A percentile compares a stretch with the other conserved stretches of the same genome.
phyloP scores from a whole-genome alignment of 1,284 basidiomycete genomes.

The Athelia sp. region DNA sequence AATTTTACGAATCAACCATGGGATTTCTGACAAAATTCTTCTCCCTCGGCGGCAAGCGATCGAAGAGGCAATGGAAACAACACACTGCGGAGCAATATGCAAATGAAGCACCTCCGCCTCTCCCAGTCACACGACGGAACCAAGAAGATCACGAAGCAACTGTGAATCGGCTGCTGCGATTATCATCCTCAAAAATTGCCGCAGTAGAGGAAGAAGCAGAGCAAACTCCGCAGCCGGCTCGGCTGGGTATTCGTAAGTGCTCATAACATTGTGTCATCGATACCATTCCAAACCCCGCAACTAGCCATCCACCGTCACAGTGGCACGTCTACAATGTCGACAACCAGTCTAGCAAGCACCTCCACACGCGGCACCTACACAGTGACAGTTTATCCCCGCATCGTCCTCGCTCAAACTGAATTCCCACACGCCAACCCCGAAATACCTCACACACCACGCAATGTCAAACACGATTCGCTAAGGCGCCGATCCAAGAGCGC shows the following conservation, averaged over 20 bases:
- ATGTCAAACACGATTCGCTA: constrained; percentile 14
- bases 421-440: constrained; percentile 57
- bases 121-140: constrained; percentile 4
- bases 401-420: constrained; percentile 55
- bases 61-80: constrained; percentile 37
- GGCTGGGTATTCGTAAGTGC: too few relatives aligned
- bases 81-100: constrained; percentile 4
- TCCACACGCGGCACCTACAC: constrained; percentile 58
- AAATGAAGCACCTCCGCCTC: constrained; percentile 8
- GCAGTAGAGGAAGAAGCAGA: constrained; percentile 52
- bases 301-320: constrained; percentile 48
- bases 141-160: constrained; percentile 53
- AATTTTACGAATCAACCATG: constrained; percentile 34
- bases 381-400: constrained; percentile 62
- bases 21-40: constrained; percentile 67
- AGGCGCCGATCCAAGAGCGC: constrained; percentile 27
- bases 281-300: constrained; percentile 35
- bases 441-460: constrained; percentile 8
- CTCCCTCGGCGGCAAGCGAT: constrained; percentile 62
- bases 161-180: constrained; percentile 60
- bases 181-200: constrained; percentile 61
- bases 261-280: too few relatives aligned
- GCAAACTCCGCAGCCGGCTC: too few relatives aligned
- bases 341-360: constrained; percentile 43
- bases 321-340: constrained; percentile 41